These are phyloP conservation scores for Pseudogymnoascus sp. DNA, from an alignment of 2,329 filamentous ascomycete genomes.

Conservation along the genomic window DNA sequence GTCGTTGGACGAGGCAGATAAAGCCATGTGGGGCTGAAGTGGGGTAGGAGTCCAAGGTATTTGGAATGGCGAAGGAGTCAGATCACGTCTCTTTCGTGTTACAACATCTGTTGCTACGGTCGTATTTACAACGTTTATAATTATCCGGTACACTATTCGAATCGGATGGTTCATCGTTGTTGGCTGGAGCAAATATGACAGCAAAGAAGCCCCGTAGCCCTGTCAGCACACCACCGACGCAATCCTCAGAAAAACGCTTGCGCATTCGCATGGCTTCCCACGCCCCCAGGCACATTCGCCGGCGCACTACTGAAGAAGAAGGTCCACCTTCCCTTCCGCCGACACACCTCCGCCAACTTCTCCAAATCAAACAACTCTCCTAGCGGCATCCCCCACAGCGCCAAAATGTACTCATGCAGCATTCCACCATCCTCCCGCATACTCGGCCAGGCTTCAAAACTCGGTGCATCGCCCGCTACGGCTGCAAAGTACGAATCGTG, in stretches of 20 bases:
- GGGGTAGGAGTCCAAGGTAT: not conserved
- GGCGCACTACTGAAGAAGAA: slow-evolving; percentile 28
- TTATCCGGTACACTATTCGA: not conserved
- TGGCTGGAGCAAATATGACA: not conserved
- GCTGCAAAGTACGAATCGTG: slow-evolving; percentile 35
- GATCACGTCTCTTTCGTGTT: not conserved
- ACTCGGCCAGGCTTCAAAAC: slow-evolving; percentile 31
- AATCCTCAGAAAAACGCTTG: slow-evolving; percentile 32
- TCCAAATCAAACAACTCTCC: slow-evolving; percentile 29
- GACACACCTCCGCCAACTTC: slow-evolving; percentile 24
- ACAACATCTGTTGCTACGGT: not conserved
- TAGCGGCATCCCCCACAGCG: slow-evolving; percentile 27
- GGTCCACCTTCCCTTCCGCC: slow-evolving; percentile 24
- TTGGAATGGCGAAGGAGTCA: not conserved
- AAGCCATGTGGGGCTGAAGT: not conserved
- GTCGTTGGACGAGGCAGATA: not conserved
- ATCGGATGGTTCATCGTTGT: not conserved
- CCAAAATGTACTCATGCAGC: slow-evolving; percentile 27
- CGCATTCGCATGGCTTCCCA: slow-evolving; percentile 42
- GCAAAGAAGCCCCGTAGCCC: not conserved
- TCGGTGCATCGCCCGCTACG: slow-evolving; percentile 37
- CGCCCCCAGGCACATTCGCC: slow-evolving; percentile 38
- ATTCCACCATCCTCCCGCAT: slow-evolving; percentile 10
- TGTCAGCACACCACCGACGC: not conserved
- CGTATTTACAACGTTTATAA: not conserved